Evolutionary conservation across 768 basidiomycete species (phyloP).

Genomic region (Rhodotorula toruloides): DNA sequence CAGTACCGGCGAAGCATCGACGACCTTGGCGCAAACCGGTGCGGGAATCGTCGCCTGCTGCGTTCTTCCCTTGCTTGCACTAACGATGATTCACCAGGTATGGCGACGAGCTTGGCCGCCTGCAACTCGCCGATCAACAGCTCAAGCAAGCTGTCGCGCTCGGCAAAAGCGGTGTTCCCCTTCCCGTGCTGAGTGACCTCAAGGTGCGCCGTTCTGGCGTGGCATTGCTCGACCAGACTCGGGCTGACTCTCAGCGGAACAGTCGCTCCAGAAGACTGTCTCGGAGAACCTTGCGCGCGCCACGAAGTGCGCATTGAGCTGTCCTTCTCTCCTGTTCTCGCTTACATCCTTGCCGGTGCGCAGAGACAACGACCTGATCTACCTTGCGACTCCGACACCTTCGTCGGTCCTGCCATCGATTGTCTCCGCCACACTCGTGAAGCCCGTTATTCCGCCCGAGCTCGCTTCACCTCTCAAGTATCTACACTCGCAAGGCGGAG

Average conservation of each 20-base stretch:
- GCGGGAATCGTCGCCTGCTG: conserved; percentile 45
- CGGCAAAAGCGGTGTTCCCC: conserved; percentile 61
- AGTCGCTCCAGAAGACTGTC: conserved; percentile 73
- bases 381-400: conserved; percentile 79
- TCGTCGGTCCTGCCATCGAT: conserved; percentile 63
- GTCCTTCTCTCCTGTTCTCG: neutral
- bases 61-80: neutral
- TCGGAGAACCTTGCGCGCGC: conserved; percentile 65
- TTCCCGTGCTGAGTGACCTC: conserved; percentile 67
- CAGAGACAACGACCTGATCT: conserved; percentile 91
- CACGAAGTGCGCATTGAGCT: conserved; percentile 37
- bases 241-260: neutral
- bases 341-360: conserved; percentile 38
- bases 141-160: conserved; percentile 70
- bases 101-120: conserved; percentile 75
- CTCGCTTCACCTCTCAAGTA: conserved; percentile 42
- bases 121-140: conserved; percentile 61
- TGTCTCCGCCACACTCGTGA: conserved; percentile 62
- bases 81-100: conserved; percentile 55
- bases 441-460: conserved; percentile 54
- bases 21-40: conserved; percentile 62
- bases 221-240: neutral
- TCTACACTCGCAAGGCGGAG: conserved; percentile 22
- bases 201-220: conserved; percentile 54
- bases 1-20: conserved; percentile 84